Base-by-base conservation (phyloP, 1,284 basidiomycete genomes). In the Leccinum angustisporum region DNA sequence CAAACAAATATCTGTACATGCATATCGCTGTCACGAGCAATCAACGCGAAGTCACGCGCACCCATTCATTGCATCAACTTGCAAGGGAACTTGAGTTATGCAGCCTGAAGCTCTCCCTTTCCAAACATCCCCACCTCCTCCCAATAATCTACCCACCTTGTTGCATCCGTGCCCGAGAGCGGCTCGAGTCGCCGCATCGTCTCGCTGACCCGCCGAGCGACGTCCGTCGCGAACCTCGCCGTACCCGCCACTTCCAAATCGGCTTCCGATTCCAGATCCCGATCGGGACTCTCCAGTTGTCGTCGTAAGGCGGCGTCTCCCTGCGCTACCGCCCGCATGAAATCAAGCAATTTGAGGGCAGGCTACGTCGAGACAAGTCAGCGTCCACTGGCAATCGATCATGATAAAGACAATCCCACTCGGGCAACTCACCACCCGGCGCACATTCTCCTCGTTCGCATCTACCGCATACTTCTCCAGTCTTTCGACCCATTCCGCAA, bases 401-500 rank as follows among this genome's bases (percentile, higher is more conserved):
- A 48, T 31, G 30, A 6, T 31, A n/a, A 27, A 18, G 16, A 53
- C 6, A 11, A 6, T 5, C 13, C 30, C n/a, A 30, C 10, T 13
- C 30, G n/a, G 21, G 64, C 54, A 50, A 54, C 66, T 46, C 52
- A 61, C 66, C 46, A 71, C 60, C 10, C 54, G 40, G 51, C 38
- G 63, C 16, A 68, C 63, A 8, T 59, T 59, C 14, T 55, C 56
- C 53, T 72, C 67, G 34, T 36, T 59, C n/a, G 53, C 30, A 55
- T 55, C 40, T 11, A 30, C 54, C 5, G 58, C 61, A 13, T n/a
- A 30, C 31, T 52, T 61, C 21, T 71, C 65, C 30, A 73, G 33
- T n/a, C 56, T 56, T 14, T 57, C 56, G 40, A 75, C 64, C 70
- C 71, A 76, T 21, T 71, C 60, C 1, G 36, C 21, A 50, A 68